Evolutionary conservation across 768 basidiomycete genomes (phyloP).

Genomic region (Lentinula guzmanii): DNA sequence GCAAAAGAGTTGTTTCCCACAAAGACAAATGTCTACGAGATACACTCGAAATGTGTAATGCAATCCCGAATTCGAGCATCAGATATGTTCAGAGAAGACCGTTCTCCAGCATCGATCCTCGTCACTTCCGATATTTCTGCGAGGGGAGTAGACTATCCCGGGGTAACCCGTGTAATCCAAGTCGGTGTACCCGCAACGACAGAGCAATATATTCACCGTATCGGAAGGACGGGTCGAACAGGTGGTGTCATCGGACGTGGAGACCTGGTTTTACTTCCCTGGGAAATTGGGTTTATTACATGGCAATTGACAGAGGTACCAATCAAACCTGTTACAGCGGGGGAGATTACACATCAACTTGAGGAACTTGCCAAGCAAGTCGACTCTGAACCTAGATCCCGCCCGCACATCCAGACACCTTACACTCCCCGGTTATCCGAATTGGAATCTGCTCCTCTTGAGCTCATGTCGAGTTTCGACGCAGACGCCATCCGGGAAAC

Average conservation of each 20-base stretch:
- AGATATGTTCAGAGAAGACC: constrained; percentile 53
- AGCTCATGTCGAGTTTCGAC: constrained; percentile 33
- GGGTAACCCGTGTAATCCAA: constrained; percentile 86
- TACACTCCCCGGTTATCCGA: constrained; percentile 13
- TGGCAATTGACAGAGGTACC: constrained; percentile 63
- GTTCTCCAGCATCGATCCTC: constrained; percentile 51
- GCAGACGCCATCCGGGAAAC: constrained; percentile 50
- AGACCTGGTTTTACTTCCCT: constrained; percentile 75
- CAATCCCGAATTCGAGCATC: constrained; percentile 50
- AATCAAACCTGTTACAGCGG: constrained; percentile 50
- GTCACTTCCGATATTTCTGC: constrained; percentile 88
- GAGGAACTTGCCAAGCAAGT: constrained; percentile 36
- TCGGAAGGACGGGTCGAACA: constrained; percentile 80
- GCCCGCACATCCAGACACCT: not conserved
- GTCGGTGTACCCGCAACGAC: constrained; percentile 68
- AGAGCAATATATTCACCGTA: constrained; percentile 81
- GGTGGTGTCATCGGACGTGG: constrained; percentile 53
- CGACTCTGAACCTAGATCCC: constrained; percentile 35
- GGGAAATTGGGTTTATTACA: constrained; percentile 66
- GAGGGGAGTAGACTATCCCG: constrained; percentile 85
- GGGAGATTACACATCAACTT: constrained; percentile 41
- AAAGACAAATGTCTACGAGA: constrained; percentile 62
- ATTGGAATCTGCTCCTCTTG: constrained; percentile 21
- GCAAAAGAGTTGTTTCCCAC: constrained; percentile 40
- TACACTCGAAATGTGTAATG: constrained; percentile 74